phyloP scores from a whole-genome alignment of 2,329 filamentous ascomycete genomes.

The Aspergillus quadricinctus region DNA sequence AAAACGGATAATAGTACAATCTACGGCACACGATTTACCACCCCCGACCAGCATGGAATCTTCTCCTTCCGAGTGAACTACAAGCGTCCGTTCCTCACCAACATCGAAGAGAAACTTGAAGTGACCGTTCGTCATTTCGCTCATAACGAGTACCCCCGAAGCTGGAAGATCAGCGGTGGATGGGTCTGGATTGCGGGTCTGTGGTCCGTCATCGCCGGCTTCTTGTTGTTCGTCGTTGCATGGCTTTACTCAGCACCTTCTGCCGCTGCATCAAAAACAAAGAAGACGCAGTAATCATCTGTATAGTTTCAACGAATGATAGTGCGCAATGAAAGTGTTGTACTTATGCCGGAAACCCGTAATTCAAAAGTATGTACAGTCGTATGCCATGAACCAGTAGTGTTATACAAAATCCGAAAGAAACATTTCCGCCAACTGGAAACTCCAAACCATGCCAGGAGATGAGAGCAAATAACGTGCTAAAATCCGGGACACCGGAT shows the following conservation, averaged over 20 bases:
- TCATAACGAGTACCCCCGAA: conserved; percentile 92
- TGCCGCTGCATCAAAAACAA: conserved; percentile 30
- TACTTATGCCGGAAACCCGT: conserved; percentile 9
- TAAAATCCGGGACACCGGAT: neutral
- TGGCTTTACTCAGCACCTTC: conserved; percentile 75
- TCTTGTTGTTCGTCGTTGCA: conserved; percentile 75
- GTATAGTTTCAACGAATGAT: conserved; percentile 18
- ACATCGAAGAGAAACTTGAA: conserved; percentile 87
- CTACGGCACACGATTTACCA: conserved; percentile 70
- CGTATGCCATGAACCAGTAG: neutral
- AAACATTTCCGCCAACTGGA: conserved; percentile 1
- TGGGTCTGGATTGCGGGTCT: conserved; percentile 95
- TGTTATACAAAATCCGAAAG: conserved; percentile 2
- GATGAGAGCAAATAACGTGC: neutral
- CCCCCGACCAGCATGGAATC: conserved; percentile 97
- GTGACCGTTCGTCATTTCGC: conserved; percentile 95
- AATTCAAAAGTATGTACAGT: conserved; percentile 11
- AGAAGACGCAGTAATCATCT: conserved; percentile 45
- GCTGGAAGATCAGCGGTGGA: conserved; percentile 81
- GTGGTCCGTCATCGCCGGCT: conserved; percentile 75
- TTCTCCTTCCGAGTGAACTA: conserved; percentile 99
- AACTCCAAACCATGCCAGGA: conserved; percentile 18
- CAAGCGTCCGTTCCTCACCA: conserved; percentile 86
- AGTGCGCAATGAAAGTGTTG: conserved; percentile 17
- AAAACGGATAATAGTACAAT: conserved; percentile 64